These are phyloP conservation scores for Gremmenia infestans DNA, from an alignment of 2,329 filamentous ascomycete species.

Conservation along the genomic window DNA sequence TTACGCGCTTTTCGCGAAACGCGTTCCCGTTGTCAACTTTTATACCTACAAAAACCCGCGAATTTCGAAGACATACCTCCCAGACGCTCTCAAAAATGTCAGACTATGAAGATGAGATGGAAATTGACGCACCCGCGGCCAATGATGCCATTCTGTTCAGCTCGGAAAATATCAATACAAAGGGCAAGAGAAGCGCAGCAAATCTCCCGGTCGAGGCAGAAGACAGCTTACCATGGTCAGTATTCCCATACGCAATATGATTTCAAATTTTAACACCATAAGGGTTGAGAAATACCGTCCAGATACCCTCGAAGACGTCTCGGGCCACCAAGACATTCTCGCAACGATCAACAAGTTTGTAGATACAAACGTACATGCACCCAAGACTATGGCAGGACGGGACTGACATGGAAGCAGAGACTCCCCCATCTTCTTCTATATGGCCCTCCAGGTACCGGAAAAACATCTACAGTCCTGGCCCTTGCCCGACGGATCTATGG, in stretches of 20 bases:
- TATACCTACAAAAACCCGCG: too few species aligned
- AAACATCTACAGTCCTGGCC: constrained; percentile 93
- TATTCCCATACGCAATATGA: not conserved
- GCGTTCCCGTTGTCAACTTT: too few species aligned
- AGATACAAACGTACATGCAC: constrained; percentile 65
- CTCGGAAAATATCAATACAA: constrained; percentile 65
- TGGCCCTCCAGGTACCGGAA: constrained; percentile 92
- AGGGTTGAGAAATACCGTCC: constrained; percentile 98
- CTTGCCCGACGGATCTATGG: constrained; percentile 93
- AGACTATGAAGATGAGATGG: constrained; percentile 61
- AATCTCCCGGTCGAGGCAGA: constrained; percentile 92
- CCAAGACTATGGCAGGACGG: not conserved
- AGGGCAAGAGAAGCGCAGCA: constrained; percentile 87
- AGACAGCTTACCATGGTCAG: constrained; percentile 85
- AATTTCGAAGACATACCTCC: not conserved
- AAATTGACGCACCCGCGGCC: constrained; percentile 53
- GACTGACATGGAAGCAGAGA: constrained; percentile 42
- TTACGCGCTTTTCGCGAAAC: too few species aligned
- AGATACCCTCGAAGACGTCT: constrained; percentile 82
- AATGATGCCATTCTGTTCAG: constrained; percentile 60
- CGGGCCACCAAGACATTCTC: constrained; percentile 94
- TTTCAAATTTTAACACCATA: constrained; percentile 17
- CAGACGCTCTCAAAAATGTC: constrained; percentile 39
- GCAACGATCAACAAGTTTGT: constrained; percentile 97
- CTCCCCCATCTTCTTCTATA: constrained; percentile 95